A percentile compares a stretch with the other conserved stretches of the same genome.
These are phyloP conservation scores for Thuja plicata DNA, from an alignment of 83 land plant genomes.

Conservation along the genomic window DNA sequence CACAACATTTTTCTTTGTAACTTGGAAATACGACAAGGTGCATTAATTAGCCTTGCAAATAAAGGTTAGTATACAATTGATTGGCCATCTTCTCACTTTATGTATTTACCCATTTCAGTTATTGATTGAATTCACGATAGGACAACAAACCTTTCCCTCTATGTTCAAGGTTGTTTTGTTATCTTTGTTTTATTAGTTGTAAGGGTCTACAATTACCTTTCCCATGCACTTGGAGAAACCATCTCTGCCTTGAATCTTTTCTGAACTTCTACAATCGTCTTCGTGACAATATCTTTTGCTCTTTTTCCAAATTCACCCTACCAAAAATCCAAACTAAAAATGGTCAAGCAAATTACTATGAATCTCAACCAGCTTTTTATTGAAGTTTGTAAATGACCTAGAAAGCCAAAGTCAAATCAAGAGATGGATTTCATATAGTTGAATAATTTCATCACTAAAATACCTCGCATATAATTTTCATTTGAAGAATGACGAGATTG, in stretches of 20 bases:
- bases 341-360: not conserved
- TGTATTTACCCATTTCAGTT: too few species aligned
- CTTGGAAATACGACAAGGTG: too few species aligned
- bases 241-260: constrained; percentile 73
- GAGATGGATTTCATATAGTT: not conserved
- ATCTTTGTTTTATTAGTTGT: not conserved
- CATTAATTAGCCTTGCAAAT: too few species aligned
- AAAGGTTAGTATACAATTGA: too few species aligned
- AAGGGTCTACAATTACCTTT: constrained; percentile 47
- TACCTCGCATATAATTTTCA: not conserved
- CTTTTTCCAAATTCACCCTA: constrained; percentile 89
- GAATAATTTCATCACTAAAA: not conserved
- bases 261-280: constrained; percentile 72
- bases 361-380: not conserved
- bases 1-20: too few species aligned
- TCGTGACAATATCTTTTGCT: constrained; percentile 63
- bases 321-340: not conserved
- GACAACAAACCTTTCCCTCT: not conserved
- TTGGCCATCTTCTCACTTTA: too few species aligned
- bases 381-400: not conserved
- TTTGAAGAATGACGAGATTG: not conserved
- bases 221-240: constrained; percentile 87
- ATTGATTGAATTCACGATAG: too few species aligned
- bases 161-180: not conserved
- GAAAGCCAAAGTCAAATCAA: not conserved